Evolutionary conservation across 176 grass and related monocot species (phyloP), one percentile per base, ranked within the genome.

Genomic region (Eleusine indica): DNA sequence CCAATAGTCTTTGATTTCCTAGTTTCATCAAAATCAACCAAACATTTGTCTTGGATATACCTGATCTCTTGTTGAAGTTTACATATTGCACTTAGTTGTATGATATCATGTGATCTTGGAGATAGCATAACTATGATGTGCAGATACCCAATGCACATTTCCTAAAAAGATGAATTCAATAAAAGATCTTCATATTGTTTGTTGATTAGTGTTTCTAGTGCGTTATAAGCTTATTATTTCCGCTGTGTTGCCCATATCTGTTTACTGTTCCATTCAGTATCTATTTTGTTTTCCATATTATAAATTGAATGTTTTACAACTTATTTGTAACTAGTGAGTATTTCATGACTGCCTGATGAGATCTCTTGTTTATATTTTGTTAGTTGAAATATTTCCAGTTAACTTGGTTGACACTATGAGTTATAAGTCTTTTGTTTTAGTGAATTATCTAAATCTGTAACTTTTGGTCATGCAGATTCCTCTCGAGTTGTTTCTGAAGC

Each of bases 401-500:
- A 71, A 56, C 43, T 77, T 41, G 6, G 13, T 7, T 61, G 73
- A 66, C 73, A 69, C 67, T 68, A n/a, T 78, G 46, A 86, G n/a
- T 48, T 57, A 71, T 47, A 17, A 14, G 52, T 19, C 29, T 42
- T 85, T 47, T 48, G 51, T 89, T 73, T 42, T 53, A 25, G 61
- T 67, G 57, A 57, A 7, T 28, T 74, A 70, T 79, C 48, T 80
- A 75, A 64, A 84, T 75, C 43, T 52, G 32, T 69, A 53, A 56
- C 32, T 84, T 10, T 66, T 76, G 29, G 29, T 43, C 37, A 44
- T 76, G 9, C 25, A 85, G 61, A 80, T 13, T 44, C 54, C 29
- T 41, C 61, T 61, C 12, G 82, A n/a, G 62, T 74, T n/a, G 70
- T 86, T 72, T 62, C 8, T 71, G 39, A 90, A 90, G 71, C 38